A percentile compares a stretch with the other conserved stretches of the same genome.
These are phyloP conservation scores for Beauveria rudraprayagi DNA, from an alignment of 2,329 filamentous ascomycete species.

Conservation along the genomic window DNA sequence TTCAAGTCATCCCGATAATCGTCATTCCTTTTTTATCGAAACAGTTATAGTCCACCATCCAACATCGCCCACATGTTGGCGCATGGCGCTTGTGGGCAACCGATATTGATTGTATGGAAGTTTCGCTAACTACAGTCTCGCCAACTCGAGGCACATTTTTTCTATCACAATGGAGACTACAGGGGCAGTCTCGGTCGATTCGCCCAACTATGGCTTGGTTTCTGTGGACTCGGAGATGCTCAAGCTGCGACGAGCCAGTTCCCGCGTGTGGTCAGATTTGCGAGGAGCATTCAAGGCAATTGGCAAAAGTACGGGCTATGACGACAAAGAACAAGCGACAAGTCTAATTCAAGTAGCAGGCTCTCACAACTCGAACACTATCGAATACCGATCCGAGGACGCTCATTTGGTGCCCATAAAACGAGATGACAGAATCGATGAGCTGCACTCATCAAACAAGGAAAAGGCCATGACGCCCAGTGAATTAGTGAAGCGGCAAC, in stretches of 20 bases:
- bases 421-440: background rate
- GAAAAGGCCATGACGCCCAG: conserved; percentile 17
- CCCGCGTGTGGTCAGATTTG: conserved; percentile 28
- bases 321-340: too few relatives aligned
- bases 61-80: background rate
- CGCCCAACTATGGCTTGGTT: background rate
- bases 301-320: conserved; percentile 16
- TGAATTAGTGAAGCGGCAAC: conserved; percentile 21
- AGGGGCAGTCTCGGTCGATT: background rate
- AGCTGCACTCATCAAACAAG: conserved; percentile 7
- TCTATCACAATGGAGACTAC: background rate
- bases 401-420: conserved; percentile 1
- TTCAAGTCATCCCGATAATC: background rate
- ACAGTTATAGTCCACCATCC: background rate
- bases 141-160: too few relatives aligned
- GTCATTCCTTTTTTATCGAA: conserved; percentile 3
- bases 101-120: background rate
- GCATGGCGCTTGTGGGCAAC: background rate
- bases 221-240: conserved; percentile 1
- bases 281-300: conserved; percentile 26
- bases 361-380: conserved; percentile 16
- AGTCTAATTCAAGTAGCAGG: conserved; percentile 15
- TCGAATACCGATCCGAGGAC: conserved; percentile 13
- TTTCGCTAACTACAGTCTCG: background rate
- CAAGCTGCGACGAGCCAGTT: conserved; percentile 21